Evolutionary conservation across 2,329 filamentous ascomycete species (phyloP).

Genomic region (Hypoxylon sp.): DNA sequence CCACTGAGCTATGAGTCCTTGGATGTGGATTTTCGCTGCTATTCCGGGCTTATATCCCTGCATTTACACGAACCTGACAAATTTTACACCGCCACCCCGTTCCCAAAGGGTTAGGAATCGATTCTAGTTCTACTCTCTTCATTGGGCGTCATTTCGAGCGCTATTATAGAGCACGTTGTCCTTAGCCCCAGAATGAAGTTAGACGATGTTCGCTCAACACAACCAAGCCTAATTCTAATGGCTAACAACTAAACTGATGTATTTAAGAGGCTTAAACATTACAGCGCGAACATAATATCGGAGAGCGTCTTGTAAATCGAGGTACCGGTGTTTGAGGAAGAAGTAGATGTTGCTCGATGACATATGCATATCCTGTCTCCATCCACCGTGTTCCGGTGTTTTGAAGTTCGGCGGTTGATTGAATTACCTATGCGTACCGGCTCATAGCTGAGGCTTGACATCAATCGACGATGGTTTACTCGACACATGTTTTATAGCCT

Average conservation of each 20-base stretch:
- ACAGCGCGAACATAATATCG: neutral
- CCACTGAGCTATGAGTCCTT: conserved; percentile 12
- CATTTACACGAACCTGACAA: neutral
- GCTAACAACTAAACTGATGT: neutral
- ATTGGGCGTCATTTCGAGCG: too few relatives aligned
- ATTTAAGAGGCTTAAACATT: neutral
- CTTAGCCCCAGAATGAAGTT: neutral
- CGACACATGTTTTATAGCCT: neutral
- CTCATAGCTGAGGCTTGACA: neutral
- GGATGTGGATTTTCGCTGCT: neutral
- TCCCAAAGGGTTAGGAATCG: too few relatives aligned
- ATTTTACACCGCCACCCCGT: neutral
- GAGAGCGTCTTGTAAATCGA: neutral
- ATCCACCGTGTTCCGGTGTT: too few relatives aligned
- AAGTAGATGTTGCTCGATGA: too few relatives aligned
- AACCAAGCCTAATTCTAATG: neutral
- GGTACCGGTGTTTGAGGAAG: neutral
- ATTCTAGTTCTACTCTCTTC: neutral
- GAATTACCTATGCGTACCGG: neutral
- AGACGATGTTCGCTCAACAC: neutral
- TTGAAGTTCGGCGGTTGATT: neutral
- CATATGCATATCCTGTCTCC: too few relatives aligned
- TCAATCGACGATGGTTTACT: neutral
- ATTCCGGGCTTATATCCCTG: neutral
- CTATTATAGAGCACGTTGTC: too few relatives aligned